These are phyloP conservation scores for Hemileccinum rubropunctum DNA, from an alignment of 768 basidiomycete species.

Conservation along the genomic window DNA sequence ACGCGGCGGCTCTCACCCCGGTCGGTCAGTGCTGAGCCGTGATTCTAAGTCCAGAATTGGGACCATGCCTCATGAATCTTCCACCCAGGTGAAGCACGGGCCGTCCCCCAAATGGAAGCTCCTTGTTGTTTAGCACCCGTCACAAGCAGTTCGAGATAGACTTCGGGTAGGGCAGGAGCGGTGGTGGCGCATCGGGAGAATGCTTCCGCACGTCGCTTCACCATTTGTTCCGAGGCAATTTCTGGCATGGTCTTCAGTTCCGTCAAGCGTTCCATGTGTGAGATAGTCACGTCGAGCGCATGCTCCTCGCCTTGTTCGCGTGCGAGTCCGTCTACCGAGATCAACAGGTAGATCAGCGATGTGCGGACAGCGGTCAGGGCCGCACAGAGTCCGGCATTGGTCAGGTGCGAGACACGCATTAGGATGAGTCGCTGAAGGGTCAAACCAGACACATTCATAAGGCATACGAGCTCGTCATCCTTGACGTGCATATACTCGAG, in stretches of 20 bases:
- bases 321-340: background rate
- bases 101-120: no score
- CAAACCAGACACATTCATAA: conserved; percentile 2
- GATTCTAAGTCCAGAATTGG: no score
- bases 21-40: no score
- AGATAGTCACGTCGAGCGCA: conserved; percentile 13
- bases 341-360: background rate
- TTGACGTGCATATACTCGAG: background rate
- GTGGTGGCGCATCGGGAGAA: background rate
- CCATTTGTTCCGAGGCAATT: conserved; percentile 5
- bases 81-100: no score
- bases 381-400: conserved; percentile 2
- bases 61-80: no score
- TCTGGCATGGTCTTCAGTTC: background rate
- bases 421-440: conserved; percentile 10
- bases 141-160: background rate
- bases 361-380: background rate
- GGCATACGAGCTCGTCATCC: conserved; percentile 10
- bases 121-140: no score
- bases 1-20: no score
- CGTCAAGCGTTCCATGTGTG: conserved; percentile 1
- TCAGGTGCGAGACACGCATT: background rate
- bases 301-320: background rate
- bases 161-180: background rate
- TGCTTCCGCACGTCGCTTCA: conserved; percentile 6